phyloP scores from a whole-genome alignment of 2,329 filamentous ascomycete genomes.

The Colletotrichum musae region DNA sequence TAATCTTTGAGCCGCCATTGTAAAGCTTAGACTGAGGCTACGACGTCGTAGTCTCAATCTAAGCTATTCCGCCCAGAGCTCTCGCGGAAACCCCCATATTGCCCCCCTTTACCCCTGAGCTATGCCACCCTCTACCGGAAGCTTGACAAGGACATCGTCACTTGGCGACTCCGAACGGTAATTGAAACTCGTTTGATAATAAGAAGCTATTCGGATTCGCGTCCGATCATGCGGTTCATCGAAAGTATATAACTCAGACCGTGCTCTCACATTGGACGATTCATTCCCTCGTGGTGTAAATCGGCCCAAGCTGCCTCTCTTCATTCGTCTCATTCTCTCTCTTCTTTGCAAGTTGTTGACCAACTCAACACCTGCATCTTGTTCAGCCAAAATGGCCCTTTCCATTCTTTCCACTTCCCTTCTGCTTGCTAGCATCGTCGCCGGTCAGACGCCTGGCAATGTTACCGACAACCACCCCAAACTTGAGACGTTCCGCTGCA shows the following conservation, averaged over 20 bases:
- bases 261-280: conserved; percentile 17
- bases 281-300: fast-evolving
- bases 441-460: conserved; percentile 38
- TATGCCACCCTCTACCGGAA: conserved; percentile 1
- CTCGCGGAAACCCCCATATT: neutral
- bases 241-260: conserved; percentile 31
- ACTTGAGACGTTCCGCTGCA: conserved; percentile 66
- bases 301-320: neutral
- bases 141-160: neutral
- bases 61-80: neutral
- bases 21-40: neutral
- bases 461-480: conserved; percentile 61
- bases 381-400: conserved; percentile 21
- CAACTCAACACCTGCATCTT: conserved; percentile 22
- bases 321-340: conserved; percentile 9
- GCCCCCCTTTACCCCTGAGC: conserved; percentile 11
- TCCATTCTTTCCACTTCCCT: conserved; percentile 33
- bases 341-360: conserved; percentile 23
- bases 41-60: no score
- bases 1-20: neutral
- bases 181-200: conserved; percentile 17
- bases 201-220: conserved; percentile 5
- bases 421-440: conserved; percentile 31
- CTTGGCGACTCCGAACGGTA: neutral
- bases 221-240: conserved; percentile 18